phyloP scores from a whole-genome alignment of 495 filamentous ascomycete species.

The Lindgomyces ingoldianus region DNA sequence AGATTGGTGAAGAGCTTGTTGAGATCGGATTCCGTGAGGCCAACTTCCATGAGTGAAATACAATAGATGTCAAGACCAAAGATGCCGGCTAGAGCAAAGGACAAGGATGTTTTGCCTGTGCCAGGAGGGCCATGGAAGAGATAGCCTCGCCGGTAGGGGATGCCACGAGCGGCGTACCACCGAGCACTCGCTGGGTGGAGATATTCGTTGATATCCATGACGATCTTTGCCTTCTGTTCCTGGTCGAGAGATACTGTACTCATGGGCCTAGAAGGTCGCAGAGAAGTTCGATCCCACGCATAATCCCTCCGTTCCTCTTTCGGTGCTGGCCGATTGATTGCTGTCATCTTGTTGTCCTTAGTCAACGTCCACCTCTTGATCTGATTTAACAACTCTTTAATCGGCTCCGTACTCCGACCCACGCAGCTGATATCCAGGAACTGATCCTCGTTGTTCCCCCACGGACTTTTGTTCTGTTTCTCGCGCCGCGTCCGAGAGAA shows the following conservation, averaged over 20 bases:
- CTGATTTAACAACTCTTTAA: slow-evolving; percentile 61
- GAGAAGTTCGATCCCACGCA: slow-evolving; percentile 65
- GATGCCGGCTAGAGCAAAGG: slow-evolving; percentile 67
- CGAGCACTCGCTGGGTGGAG: slow-evolving; percentile 65
- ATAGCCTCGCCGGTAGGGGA: slow-evolving; percentile 49
- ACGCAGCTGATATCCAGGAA: slow-evolving; percentile 52
- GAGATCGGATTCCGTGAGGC: slow-evolving; percentile 70
- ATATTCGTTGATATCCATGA: slow-evolving; percentile 86
- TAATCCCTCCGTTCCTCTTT: slow-evolving; percentile 46
- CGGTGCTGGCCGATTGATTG: slow-evolving; percentile 51
- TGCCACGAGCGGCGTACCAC: slow-evolving; percentile 76
- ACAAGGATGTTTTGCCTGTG: slow-evolving; percentile 47
- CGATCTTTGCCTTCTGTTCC: slow-evolving; percentile 67
- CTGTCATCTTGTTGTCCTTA: slow-evolving; percentile 49
- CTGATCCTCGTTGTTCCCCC: slow-evolving; percentile 39
- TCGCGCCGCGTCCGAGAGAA: slow-evolving; percentile 27
- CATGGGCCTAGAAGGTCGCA: slow-evolving; percentile 73
- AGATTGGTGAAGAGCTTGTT: slow-evolving; percentile 68
- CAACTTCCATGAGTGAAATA: slow-evolving; percentile 62
- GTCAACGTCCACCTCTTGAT: slow-evolving; percentile 48
- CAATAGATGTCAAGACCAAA: slow-evolving; percentile 73
- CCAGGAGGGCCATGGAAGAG: slow-evolving; percentile 48
- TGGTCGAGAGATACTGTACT: slow-evolving; percentile 81
- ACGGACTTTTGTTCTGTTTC: slow-evolving; percentile 2
- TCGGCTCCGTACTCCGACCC: slow-evolving; percentile 57